Conservation (phyloP, 2,329 filamentous ascomycete species). For the Rhynchosporium secalis region DNA sequence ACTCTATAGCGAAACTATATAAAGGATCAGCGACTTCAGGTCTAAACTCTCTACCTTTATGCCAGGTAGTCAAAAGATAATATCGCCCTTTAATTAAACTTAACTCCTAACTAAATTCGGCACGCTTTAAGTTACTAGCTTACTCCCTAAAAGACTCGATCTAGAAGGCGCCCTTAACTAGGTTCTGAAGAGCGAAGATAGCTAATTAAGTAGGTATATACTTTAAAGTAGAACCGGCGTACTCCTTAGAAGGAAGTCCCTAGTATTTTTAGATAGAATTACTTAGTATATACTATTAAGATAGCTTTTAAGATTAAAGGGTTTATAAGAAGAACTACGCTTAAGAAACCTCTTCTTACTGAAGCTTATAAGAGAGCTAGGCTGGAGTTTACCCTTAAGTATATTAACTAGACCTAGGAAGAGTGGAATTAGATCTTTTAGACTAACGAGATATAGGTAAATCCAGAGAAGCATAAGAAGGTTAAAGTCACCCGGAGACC, state of each 20-base stretch:
- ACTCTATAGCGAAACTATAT: not conserved
- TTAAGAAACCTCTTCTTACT: slow-evolving; percentile 20
- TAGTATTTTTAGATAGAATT: slow-evolving; percentile 22
- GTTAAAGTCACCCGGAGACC: slow-evolving; percentile 4
- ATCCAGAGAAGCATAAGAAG: slow-evolving; percentile 18
- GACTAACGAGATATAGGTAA: slow-evolving; percentile 21
- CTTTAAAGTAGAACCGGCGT: slow-evolving; percentile 19
- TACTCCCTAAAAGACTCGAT: slow-evolving; percentile 22
- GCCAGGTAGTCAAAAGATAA: slow-evolving; percentile 17
- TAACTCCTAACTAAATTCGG: slow-evolving; percentile 17
- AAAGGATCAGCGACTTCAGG: slow-evolving; percentile 20
- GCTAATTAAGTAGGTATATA: slow-evolving; percentile 25
- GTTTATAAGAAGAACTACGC: slow-evolving; percentile 16
- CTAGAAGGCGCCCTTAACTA: slow-evolving; percentile 14
- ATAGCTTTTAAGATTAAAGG: slow-evolving; percentile 24
- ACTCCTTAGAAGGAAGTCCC: slow-evolving; percentile 21
- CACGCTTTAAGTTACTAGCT: slow-evolving; percentile 22
- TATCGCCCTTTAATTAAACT: slow-evolving; percentile 20
- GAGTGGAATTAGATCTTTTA: slow-evolving; percentile 16
- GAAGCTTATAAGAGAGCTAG: slow-evolving; percentile 1
- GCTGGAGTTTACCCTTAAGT: slow-evolving; percentile 7
- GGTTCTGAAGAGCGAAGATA: slow-evolving; percentile 21
- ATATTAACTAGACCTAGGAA: slow-evolving; percentile 17
- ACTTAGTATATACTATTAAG: slow-evolving; percentile 17
- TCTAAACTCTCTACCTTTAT: slow-evolving; percentile 23